Evolutionary conservation across 805 yeast genomes (phyloP), one percentile per base, ranked within the genome.

Genomic region (Barnettozyma botsteinii): DNA sequence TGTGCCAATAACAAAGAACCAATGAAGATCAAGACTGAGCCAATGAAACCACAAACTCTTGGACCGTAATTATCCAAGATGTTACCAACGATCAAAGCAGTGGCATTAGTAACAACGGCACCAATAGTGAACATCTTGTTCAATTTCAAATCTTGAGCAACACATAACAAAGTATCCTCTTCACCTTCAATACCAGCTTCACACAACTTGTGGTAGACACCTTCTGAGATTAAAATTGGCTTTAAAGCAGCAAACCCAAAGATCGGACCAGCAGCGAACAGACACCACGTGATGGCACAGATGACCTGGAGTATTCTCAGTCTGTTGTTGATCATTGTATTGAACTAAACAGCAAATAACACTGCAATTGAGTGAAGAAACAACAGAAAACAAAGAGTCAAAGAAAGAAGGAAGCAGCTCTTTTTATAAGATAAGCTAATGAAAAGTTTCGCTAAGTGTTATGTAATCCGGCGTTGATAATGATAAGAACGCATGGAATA

Each of bases 231-330:
- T 32, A 91, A 64, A 10, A 89, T 76, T 6, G 95, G 94, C 56
- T 91, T 91, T 40, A 89, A 66, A 4, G 98, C 97, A 19, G 97
- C 96, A 66, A 89, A 89, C 4, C 98, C 98, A 69, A 89, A 89
- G 12, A 89, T 80, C 1, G 94, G 87, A 6, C 97, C 98, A 0
- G 96, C 96, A 1, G 96, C 87, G 28, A 86, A 67, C 12, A 89
- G 64, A 64, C 97, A 91, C 96, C 96, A 89, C 0, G 70, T 40
- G 14, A 86, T 74, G 22, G 96, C 89, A 61, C 95, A 85, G 2
- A 56, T 35, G 10, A 85, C 72, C 57, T 87, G 95, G 8, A 42
- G 7, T 15, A 48, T 33, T 25, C 47, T 37, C 6, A 41, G 22
- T 10, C 23, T 29, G 34, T 20, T 22, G 17, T 23, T 13, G 14